phyloP scores from a whole-genome alignment of 805 yeast species.

The Helenozyma baotianmanensis region DNA sequence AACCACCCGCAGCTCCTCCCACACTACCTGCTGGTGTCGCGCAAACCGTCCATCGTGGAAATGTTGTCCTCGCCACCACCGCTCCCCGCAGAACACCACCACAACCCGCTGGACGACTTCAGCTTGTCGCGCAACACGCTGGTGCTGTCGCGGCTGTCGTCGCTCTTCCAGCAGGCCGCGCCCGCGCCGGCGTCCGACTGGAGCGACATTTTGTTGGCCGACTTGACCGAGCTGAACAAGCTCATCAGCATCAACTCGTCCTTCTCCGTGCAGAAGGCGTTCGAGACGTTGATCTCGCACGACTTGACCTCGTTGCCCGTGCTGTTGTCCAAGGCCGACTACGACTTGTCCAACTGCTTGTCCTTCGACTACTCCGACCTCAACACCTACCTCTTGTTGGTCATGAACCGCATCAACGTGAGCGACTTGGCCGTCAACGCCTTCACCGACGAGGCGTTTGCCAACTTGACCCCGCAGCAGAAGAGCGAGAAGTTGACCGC shows the following conservation, averaged over 20 bases:
- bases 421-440: slow-evolving; percentile 32
- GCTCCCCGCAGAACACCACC: slow-evolving; percentile 30
- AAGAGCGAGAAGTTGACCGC: slow-evolving; percentile 38
- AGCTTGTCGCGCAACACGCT: slow-evolving; percentile 36
- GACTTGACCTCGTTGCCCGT: slow-evolving; percentile 88
- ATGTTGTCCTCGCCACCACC: slow-evolving; percentile 75
- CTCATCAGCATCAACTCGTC: slow-evolving; percentile 64
- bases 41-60: slow-evolving; percentile 68
- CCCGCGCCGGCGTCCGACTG: slow-evolving; percentile 47
- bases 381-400: slow-evolving; percentile 78
- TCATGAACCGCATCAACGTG: slow-evolving; percentile 61
- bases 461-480: slow-evolving; percentile 23
- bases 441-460: slow-evolving; percentile 18
- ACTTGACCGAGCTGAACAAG: slow-evolving; percentile 74
- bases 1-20: slow-evolving; percentile 14
- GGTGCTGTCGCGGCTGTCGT: slow-evolving; percentile 13
- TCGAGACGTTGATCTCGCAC: slow-evolving; percentile 66
- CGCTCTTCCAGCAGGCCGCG: slow-evolving; percentile 9
- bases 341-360: slow-evolving; percentile 59
- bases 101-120: slow-evolving; percentile 32
- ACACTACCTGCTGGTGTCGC: slow-evolving; percentile 18
- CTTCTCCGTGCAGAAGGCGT: slow-evolving; percentile 81
- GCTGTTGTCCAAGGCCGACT: slow-evolving; percentile 19
- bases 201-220: slow-evolving; percentile 67
- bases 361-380: slow-evolving; percentile 92